Evolutionary conservation across 768 basidiomycete genomes (phyloP).

Genomic region (Suillus decipiens): DNA sequence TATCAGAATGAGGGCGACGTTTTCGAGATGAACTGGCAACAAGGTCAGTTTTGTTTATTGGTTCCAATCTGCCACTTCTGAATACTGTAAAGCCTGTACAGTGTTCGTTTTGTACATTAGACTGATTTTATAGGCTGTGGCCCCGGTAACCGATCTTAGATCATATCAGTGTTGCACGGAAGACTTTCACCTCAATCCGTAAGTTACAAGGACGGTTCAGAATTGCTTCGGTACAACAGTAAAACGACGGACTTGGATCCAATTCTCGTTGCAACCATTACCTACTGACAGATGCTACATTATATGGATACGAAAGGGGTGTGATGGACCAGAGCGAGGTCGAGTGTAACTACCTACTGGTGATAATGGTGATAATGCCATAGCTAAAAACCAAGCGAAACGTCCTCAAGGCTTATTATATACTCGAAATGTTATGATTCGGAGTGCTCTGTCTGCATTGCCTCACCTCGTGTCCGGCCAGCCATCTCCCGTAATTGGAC

Average conservation of each 20-base stretch:
- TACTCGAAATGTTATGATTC: neutral
- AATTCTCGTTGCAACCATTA: neutral
- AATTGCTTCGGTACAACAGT: neutral
- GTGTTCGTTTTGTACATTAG: slow-evolving; percentile 20
- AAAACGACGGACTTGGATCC: neutral
- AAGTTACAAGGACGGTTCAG: neutral
- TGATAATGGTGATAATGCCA: slow-evolving; percentile 2
- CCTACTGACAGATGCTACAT: neutral
- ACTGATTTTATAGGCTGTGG: slow-evolving; percentile 2
- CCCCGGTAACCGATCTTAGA: neutral
- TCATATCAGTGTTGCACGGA: slow-evolving; percentile 6
- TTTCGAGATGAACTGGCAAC: slow-evolving; percentile 25
- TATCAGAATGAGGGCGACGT: slow-evolving; percentile 26
- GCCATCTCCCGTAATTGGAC: neutral
- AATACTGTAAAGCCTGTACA: neutral
- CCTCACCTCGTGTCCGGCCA: neutral
- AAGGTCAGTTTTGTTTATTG: slow-evolving; percentile 4
- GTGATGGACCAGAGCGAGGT: slow-evolving; percentile 1
- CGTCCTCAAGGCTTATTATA: neutral
- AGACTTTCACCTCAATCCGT: neutral
- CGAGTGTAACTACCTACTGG: neutral
- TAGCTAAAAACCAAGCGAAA: slow-evolving; percentile 1
- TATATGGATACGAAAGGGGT: neutral
- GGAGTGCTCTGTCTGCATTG: neutral
- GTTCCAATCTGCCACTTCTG: neutral